Percentiles rank a stretch among this genome's conserved stretches.
phyloP scores from a whole-genome alignment of 352 stramenopile genomes.

The Pythium chondricola region DNA sequence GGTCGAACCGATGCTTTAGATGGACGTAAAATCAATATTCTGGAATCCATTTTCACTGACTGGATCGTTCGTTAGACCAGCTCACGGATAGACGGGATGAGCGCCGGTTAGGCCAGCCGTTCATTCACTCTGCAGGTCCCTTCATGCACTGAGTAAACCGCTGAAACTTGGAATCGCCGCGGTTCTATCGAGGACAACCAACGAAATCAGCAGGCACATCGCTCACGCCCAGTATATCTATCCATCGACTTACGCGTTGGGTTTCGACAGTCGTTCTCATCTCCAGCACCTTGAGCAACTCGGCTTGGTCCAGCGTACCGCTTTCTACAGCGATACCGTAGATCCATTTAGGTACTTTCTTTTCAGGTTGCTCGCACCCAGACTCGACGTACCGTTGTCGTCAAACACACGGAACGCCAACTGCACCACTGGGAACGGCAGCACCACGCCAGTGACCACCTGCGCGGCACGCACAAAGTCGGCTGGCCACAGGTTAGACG shows the following conservation, averaged over 20 bases:
- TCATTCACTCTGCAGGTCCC: constrained; percentile 8
- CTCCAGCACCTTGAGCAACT: constrained; percentile 65
- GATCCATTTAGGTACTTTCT: too few relatives aligned
- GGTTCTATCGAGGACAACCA: background rate
- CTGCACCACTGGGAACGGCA: constrained; percentile 62
- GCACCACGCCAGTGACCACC: constrained; percentile 57
- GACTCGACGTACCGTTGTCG: constrained; percentile 42
- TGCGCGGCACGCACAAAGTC: constrained; percentile 66
- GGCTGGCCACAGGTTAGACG: too few relatives aligned
- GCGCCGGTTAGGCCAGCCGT: too few relatives aligned
- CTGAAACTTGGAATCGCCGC: constrained; percentile 10
- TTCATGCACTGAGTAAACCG: constrained; percentile 13
- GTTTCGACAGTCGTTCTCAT: constrained; percentile 52
- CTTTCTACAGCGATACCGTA: constrained; percentile 27
- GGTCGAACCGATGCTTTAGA: too few relatives aligned
- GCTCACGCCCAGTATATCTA: background rate
- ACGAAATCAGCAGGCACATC: too few relatives aligned
- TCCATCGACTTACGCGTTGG: constrained; percentile 25
- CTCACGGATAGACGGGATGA: too few relatives aligned
- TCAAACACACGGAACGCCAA: constrained; percentile 76
- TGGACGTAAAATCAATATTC: too few relatives aligned
- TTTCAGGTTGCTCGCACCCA: too few relatives aligned
- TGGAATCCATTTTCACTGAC: too few relatives aligned
- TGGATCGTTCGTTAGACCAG: background rate
- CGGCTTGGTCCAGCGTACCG: constrained; percentile 54